Conservation (phyloP, 768 basidiomycete species). For the Saitozyma sp. region DNA sequence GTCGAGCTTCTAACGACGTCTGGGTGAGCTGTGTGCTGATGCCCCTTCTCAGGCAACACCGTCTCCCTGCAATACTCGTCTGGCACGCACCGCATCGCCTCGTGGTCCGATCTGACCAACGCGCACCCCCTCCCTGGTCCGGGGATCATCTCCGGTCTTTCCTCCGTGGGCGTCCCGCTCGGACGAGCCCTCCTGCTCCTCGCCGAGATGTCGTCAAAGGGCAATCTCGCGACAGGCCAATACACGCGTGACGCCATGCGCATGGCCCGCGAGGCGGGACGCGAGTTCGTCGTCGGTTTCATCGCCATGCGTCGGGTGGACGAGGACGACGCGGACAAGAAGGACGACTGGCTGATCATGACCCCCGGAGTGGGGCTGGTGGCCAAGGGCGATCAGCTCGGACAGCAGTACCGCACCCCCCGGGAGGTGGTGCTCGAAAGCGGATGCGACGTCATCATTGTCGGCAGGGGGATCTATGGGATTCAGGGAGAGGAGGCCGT, state of each 20-base stretch:
- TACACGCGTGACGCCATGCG: slow-evolving; percentile 83
- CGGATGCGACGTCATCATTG: slow-evolving; percentile 95
- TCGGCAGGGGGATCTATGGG: slow-evolving; percentile 91
- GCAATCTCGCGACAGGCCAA: slow-evolving; percentile 73
- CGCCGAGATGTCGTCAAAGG: slow-evolving; percentile 93
- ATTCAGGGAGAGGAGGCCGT: slow-evolving; percentile 55
- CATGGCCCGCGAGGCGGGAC: slow-evolving; percentile 77
- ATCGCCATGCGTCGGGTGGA: slow-evolving; percentile 88
- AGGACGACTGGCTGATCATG: slow-evolving; percentile 82
- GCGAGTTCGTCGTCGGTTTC: slow-evolving; percentile 90
- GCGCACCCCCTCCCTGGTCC: slow-evolving; percentile 97
- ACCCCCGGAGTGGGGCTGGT: slow-evolving; percentile 92
- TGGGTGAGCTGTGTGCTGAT: background rate
- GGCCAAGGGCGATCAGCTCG: slow-evolving; percentile 75
- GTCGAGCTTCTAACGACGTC: background rate
- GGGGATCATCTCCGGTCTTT: slow-evolving; percentile 84
- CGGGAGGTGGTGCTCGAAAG: slow-evolving; percentile 72
- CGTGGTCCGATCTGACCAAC: slow-evolving; percentile 96
- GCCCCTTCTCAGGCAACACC: slow-evolving; percentile 73
- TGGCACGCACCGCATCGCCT: slow-evolving; percentile 88
- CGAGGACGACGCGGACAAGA: background rate
- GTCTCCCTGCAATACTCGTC: slow-evolving; percentile 91
- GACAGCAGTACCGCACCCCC: slow-evolving; percentile 93
- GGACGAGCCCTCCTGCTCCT: slow-evolving; percentile 84
- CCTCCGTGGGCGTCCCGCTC: slow-evolving; percentile 78